These are phyloP conservation scores for Phlyctochytrium planicorne DNA, from an alignment of 192 early-diverging fungal genomes.

Conservation along the genomic window DNA sequence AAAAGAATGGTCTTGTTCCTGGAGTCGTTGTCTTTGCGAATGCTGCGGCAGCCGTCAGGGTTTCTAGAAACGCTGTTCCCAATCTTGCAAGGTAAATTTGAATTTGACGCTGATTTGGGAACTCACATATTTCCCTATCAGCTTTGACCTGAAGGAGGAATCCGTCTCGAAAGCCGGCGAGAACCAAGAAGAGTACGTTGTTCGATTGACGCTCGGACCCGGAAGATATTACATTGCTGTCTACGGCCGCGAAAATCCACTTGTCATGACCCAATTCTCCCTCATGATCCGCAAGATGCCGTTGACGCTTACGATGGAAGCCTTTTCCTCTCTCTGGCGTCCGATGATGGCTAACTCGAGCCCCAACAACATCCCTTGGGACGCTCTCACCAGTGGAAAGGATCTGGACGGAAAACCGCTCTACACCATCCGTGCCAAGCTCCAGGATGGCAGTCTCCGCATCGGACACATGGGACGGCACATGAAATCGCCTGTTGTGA, in stretches of 20 bases:
- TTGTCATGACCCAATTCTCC: neutral
- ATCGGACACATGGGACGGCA: constrained; percentile 1
- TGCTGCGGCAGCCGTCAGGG: neutral
- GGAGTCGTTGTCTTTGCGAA: constrained; percentile 5
- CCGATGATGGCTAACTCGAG: neutral
- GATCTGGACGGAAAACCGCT: neutral
- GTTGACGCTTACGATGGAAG: neutral
- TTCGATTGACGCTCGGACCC: neutral
- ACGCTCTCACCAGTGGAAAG: neutral
- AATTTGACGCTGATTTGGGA: neutral
- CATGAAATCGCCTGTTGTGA: neutral
- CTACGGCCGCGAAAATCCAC: neutral
- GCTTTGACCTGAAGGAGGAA: neutral
- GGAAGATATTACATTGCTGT: constrained; percentile 7
- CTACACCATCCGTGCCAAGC: neutral
- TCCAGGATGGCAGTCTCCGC: neutral
- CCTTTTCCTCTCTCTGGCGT: neutral
- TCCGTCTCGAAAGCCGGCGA: constrained; percentile 4
- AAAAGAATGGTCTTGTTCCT: neutral
- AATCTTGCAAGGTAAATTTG: neutral
- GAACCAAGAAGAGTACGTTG: constrained; percentile 4
- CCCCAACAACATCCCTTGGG: neutral
- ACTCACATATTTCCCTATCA: neutral
- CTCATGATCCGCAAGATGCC: constrained; percentile 5
- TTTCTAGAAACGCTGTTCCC: constrained; percentile 7